These are phyloP conservation scores for Mycena belliarum DNA, from an alignment of 768 basidiomycete genomes.

Conservation along the genomic window DNA sequence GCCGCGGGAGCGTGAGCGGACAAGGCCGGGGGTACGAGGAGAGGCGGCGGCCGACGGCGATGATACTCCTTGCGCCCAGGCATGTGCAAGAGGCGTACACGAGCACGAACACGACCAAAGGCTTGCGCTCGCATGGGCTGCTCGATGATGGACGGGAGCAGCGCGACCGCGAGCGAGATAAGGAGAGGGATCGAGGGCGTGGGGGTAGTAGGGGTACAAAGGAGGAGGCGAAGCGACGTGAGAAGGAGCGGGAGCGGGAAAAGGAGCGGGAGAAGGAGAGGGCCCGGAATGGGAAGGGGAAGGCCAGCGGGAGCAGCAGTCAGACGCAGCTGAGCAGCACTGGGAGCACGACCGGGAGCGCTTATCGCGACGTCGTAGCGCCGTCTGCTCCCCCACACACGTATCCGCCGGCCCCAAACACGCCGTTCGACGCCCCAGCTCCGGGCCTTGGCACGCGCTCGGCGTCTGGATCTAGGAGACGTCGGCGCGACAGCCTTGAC, in stretches of 20 bases:
- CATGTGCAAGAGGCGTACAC: conserved; percentile 80
- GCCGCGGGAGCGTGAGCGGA: not conserved
- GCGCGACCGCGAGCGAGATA: conserved; percentile 23
- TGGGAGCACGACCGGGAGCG: conserved; percentile 29
- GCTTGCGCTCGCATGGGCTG: conserved; percentile 66
- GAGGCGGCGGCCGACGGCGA: conserved; percentile 30
- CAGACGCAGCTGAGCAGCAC: conserved; percentile 18
- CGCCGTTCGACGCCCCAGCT: not conserved
- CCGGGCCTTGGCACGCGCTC: not conserved
- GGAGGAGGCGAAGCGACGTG: conserved; percentile 29
- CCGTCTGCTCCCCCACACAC: conserved; percentile 2
- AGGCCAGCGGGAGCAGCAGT: not conserved
- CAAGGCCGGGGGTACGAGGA: conserved; percentile 25
- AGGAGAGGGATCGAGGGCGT: conserved; percentile 26
- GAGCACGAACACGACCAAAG: conserved; percentile 70
- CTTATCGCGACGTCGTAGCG: conserved; percentile 10
- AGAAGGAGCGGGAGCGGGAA: conserved; percentile 24
- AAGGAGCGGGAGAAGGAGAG: conserved; percentile 26
- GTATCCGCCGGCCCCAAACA: conserved; percentile 7
- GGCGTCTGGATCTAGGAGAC: conserved; percentile 16
- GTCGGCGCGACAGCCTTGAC: conserved; percentile 36
- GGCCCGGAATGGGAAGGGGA: conserved; percentile 19
- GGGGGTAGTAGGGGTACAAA: conserved; percentile 13
- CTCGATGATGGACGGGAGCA: conserved; percentile 45
- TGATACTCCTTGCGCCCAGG: conserved; percentile 71